Base-by-base conservation (phyloP, 805 yeast species). In the Clavispora carvajalis region DNA sequence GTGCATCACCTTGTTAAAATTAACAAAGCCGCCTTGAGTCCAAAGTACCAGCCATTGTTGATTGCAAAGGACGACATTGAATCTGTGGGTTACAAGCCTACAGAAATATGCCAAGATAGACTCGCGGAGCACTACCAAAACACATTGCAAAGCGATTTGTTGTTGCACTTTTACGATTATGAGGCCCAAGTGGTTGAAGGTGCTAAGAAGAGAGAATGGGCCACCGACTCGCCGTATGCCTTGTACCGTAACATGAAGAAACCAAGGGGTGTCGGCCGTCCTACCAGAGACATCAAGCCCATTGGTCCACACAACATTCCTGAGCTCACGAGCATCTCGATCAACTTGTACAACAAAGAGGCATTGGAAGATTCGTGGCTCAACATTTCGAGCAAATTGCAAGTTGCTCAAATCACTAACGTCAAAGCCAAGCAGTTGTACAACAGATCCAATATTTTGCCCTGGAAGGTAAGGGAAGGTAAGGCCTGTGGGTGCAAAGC, bases 351-450 rank as follows among this genome's bases (percentile, higher is more conserved):
- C 56, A 91, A 79, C 35, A 79, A 77, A 51, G 80, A 77, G 33
- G 87, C 93, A 6, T 77, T 77, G 50, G 80, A 76, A 42, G 79
- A 82, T 53, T 74, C 80, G 33, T 81, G 88, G 65, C 70, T 80
- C 45, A 86, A 88, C 22, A 76, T 89, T 41, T 75, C 89, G 24
- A 87, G 95, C 9, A 71, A 79, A 38, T 72, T 87, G 44, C 91
- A 85, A 64, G 59, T 93, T 43, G 95, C 93, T 54, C 98, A 91
- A 61, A 85, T 93, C 54, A 91, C 99, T n/a, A 95, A 95, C 46
- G 79, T 74, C 46, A 86, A 88, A 60, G 89, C 97, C 28, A 67
- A 71, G 45, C 75, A 83, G 18, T 68, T 88, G 13, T 85, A 70
- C 57, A 83, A 95, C 31, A 84, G 78, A 56, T 74, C 86, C 8